Evolutionary conservation across 192 early-diverging fungal species (phyloP).

Genomic region (Umbelopsis isabellina): DNA sequence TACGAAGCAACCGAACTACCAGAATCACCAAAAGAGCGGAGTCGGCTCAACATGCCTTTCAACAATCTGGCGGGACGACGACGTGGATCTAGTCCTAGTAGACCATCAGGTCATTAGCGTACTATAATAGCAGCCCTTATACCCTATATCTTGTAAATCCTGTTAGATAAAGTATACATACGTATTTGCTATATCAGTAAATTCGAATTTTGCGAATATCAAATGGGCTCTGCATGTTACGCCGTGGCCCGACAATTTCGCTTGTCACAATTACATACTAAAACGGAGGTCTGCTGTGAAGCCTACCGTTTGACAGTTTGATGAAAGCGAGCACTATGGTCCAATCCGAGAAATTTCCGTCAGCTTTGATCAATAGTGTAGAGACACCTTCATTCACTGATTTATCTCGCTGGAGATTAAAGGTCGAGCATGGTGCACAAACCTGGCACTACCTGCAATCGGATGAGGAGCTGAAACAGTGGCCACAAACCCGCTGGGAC

Average conservation of each 20-base stretch:
- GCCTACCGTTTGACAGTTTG: no score
- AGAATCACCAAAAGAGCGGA: not conserved
- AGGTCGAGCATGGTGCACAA: slow-evolving; percentile 85
- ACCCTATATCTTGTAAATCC: slow-evolving; percentile 15
- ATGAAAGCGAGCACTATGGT: not conserved
- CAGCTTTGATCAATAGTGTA: slow-evolving; percentile 2
- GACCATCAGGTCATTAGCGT: not conserved
- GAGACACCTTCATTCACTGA: slow-evolving; percentile 61
- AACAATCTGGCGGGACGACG: not conserved
- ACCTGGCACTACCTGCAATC: slow-evolving; percentile 85
- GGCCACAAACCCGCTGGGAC: slow-evolving; percentile 81
- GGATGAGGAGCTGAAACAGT: slow-evolving; percentile 49
- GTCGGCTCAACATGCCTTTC: not conserved
- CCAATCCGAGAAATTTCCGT: slow-evolving; percentile 20
- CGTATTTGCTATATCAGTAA: no score
- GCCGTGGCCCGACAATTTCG: no score
- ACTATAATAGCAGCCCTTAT: not conserved
- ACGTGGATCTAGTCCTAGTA: not conserved
- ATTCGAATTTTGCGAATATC: no score
- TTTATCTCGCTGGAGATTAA: slow-evolving; percentile 84
- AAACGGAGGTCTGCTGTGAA: no score
- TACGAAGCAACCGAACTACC: slow-evolving; percentile 6
- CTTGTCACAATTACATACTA: no score
- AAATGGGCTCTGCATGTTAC: no score
- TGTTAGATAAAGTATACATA: slow-evolving; percentile 1